phyloP scores from a whole-genome alignment of 495 filamentous ascomycete genomes.

The Penicillium turbatum region DNA sequence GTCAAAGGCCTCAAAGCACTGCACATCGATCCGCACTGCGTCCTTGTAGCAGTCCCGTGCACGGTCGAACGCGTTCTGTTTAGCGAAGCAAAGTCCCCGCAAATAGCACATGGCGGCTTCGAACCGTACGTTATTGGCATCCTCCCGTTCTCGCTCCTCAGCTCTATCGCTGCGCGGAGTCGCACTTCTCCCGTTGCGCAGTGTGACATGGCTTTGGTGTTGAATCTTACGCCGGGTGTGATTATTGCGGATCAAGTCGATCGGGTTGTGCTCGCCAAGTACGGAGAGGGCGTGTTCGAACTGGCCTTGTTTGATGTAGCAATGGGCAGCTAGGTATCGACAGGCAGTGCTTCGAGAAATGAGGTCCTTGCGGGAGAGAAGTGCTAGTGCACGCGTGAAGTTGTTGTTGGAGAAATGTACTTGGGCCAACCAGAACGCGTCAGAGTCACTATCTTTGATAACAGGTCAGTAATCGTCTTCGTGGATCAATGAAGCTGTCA shows the following conservation, averaged over 20 bases:
- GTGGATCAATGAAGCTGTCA: neutral
- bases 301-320: slow-evolving; percentile 83
- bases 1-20: slow-evolving; percentile 97
- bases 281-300: slow-evolving; percentile 82
- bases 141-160: slow-evolving; percentile 63
- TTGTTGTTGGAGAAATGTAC: slow-evolving; percentile 92
- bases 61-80: slow-evolving; percentile 95
- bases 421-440: slow-evolving; percentile 92
- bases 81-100: slow-evolving; percentile 88
- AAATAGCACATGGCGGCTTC: slow-evolving; percentile 98
- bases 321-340: slow-evolving; percentile 86
- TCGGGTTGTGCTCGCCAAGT: slow-evolving; percentile 90
- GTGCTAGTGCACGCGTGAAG: slow-evolving; percentile 80
- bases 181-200: slow-evolving; percentile 43
- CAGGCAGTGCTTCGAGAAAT: slow-evolving; percentile 77
- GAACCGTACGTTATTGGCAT: slow-evolving; percentile 68
- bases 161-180: slow-evolving; percentile 51
- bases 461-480: slow-evolving; percentile 15
- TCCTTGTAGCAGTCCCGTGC: slow-evolving; percentile 98
- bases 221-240: slow-evolving; percentile 60
- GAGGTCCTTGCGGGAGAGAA: slow-evolving; percentile 81
- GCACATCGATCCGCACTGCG: slow-evolving; percentile 92
- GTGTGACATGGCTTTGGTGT: slow-evolving; percentile 47
- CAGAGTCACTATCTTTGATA: slow-evolving; percentile 70
- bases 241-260: slow-evolving; percentile 69